Percentiles rank a stretch among this genome's conserved stretches.
Conservation (phyloP, 2,329 filamentous ascomycete species). For the Talaromyces albobiverticillius region DNA sequence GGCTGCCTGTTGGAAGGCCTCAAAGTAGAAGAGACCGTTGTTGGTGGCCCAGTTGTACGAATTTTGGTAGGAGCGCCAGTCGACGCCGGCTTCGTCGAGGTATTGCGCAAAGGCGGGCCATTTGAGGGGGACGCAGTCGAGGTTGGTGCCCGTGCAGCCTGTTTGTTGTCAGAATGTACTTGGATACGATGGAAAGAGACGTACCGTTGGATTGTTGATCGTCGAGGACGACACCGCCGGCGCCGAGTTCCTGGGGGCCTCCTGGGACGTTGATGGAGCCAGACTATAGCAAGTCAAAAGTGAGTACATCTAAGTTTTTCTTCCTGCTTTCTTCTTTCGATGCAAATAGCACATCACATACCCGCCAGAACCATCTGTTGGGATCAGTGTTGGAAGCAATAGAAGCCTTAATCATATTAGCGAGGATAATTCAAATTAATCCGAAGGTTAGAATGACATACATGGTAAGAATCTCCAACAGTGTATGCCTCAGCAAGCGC, state of each 20-base stretch:
- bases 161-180: neutral
- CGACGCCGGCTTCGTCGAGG: conserved; percentile 48
- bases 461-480: conserved; percentile 10
- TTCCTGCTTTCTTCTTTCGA: no score
- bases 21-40: conserved; percentile 53
- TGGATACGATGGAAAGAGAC: no score
- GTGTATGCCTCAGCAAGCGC: conserved; percentile 11
- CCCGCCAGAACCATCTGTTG: conserved; percentile 11
- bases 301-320: no score
- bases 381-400: conserved; percentile 13
- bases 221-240: conserved; percentile 11
- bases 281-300: neutral
- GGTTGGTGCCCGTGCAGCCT: conserved; percentile 43
- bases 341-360: neutral
- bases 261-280: conserved; percentile 11
- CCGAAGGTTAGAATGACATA: neutral
- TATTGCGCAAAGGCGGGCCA: conserved; percentile 53
- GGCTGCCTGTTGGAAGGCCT: conserved; percentile 49
- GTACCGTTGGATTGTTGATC: conserved; percentile 8
- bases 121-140: conserved; percentile 54
- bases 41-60: conserved; percentile 51
- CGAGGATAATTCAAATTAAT: neutral
- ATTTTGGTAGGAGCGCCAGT: conserved; percentile 52
- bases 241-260: conserved; percentile 6
- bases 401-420: neutral